Evolutionary conservation across 2,329 filamentous ascomycete species (phyloP), one percentile per base, ranked within the genome.

Genomic region (Verticillium longisporum): DNA sequence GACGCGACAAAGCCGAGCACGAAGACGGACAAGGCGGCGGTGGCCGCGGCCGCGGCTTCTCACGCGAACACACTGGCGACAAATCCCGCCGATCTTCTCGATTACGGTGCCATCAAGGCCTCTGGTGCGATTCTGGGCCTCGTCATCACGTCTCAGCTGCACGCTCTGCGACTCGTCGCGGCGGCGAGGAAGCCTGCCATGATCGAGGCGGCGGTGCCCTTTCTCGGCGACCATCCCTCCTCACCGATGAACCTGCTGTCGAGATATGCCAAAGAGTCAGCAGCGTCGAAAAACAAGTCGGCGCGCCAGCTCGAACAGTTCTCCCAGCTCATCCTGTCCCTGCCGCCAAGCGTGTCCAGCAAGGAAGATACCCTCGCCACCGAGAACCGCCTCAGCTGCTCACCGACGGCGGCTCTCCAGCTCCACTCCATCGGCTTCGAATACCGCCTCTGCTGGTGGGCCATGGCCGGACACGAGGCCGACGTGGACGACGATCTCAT

Each of bases 271-370:
- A 74, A 76, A 60, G 71, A 73, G 56, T 71, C 72, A 60, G 69
- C 75, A 3, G 75, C 80, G 15, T 79, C 83, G n/a, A 71, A 76
- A 11, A 74, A 77, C 7, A 92, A 90, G 69, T 77, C 81, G 18
- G 79, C 84, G 9, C 85, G 84, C 3, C 88, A 91, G 64, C 75
- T 93, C 18, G 88, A 91, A 58, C 81, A 79, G 0, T 69, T 92
- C 1, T 86, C 88, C 0, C 87, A 90, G 65, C 79, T 80, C 2
- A 75, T 92, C 0, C 75, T 92, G 1, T 83, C 85, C 0, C 73
- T 92, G 1, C 83, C 87, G 33, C 89, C 90, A 1, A 88, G 84
- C 67, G 77, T 89, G n/a, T 85, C 88, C 1, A 77, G 78, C 57
- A 81, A 84, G 10, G 84, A 88, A 45, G 90, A 93, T 67, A 73